These are phyloP conservation scores for Mucor ambiguus DNA, from an alignment of 371 early-diverging fungal species.

Conservation along the genomic window DNA sequence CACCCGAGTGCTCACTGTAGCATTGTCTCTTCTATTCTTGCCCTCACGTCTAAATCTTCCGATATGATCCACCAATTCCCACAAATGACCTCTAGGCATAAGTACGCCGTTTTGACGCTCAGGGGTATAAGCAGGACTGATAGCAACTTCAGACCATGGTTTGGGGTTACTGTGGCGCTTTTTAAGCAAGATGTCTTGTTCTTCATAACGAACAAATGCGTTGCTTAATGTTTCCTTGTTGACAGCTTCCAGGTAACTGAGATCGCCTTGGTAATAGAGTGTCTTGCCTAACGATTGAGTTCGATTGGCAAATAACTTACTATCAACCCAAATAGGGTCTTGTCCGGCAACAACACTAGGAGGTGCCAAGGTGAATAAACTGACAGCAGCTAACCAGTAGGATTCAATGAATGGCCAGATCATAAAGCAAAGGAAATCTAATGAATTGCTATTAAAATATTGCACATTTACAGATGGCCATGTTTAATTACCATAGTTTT, in stretches of 20 bases:
- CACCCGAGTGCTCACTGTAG: conserved; percentile 54
- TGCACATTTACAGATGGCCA: neutral
- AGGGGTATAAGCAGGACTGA: conserved; percentile 63
- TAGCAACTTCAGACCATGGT: conserved; percentile 52
- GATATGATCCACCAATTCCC: conserved; percentile 85
- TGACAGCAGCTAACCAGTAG: conserved; percentile 81
- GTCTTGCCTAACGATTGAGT: conserved; percentile 83
- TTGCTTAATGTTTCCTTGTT: conserved; percentile 87
- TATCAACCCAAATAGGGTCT: conserved; percentile 67
- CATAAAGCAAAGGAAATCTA: conserved; percentile 86
- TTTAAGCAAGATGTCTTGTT: conserved; percentile 68
- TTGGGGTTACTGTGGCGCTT: conserved; percentile 50
- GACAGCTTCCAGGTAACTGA: conserved; percentile 81
- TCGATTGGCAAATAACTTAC: conserved; percentile 66
- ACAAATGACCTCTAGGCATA: conserved; percentile 66
- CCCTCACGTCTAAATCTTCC: conserved; percentile 86
- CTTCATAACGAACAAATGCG: conserved; percentile 70
- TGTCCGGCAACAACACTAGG: conserved; percentile 21
- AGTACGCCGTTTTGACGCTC: conserved; percentile 54
- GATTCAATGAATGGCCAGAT: conserved; percentile 92
- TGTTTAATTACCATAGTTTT: conserved; percentile 69
- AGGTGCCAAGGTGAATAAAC: conserved; percentile 63
- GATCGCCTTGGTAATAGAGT: conserved; percentile 81
- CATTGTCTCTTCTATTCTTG: conserved; percentile 87
- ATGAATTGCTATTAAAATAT: neutral